Evolutionary conservation across 2,329 filamentous ascomycete species (phyloP).

Genomic region (Talaromyces sp.): DNA sequence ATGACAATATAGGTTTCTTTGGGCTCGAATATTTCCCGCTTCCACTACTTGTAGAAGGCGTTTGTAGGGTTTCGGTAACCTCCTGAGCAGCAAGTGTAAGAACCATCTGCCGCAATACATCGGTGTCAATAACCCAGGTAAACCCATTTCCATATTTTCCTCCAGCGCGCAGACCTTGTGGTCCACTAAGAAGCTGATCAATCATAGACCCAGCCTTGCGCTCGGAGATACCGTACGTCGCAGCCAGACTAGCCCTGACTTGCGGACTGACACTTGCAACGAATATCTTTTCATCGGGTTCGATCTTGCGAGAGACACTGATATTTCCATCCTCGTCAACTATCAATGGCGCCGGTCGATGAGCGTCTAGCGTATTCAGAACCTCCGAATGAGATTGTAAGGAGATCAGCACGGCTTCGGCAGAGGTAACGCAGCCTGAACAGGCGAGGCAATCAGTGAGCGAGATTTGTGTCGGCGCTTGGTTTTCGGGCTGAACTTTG

Average conservation of each 20-base stretch:
- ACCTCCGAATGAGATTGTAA: slow-evolving; percentile 93
- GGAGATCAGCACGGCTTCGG: slow-evolving; percentile 93
- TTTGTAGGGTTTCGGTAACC: slow-evolving; percentile 50
- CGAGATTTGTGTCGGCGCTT: slow-evolving; percentile 82
- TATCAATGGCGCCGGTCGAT: slow-evolving; percentile 43
- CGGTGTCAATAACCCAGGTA: slow-evolving; percentile 87
- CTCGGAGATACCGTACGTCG: slow-evolving; percentile 73
- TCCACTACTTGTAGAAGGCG: slow-evolving; percentile 20
- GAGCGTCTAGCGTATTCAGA: slow-evolving; percentile 71
- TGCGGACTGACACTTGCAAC: slow-evolving; percentile 93
- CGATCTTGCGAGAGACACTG: slow-evolving; percentile 47
- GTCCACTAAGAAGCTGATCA: slow-evolving; percentile 71
- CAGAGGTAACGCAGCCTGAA: slow-evolving; percentile 95
- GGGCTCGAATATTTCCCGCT: slow-evolving; percentile 29
- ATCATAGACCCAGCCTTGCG: slow-evolving; percentile 77
- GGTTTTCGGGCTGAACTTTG: slow-evolving; percentile 58
- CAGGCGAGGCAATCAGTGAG: slow-evolving; percentile 96
- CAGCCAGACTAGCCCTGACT: slow-evolving; percentile 81
- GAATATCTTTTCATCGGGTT: slow-evolving; percentile 68
- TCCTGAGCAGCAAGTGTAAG: slow-evolving; percentile 78
- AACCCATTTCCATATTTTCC: slow-evolving; percentile 75
- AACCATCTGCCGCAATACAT: slow-evolving; percentile 75
- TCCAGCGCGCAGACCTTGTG: slow-evolving; percentile 65
- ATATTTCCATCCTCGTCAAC: slow-evolving; percentile 25
- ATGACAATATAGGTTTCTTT: slow-evolving; percentile 62